phyloP scores from a whole-genome alignment of 2,329 filamentous ascomycete species.

The Colletotrichum caudatum region DNA sequence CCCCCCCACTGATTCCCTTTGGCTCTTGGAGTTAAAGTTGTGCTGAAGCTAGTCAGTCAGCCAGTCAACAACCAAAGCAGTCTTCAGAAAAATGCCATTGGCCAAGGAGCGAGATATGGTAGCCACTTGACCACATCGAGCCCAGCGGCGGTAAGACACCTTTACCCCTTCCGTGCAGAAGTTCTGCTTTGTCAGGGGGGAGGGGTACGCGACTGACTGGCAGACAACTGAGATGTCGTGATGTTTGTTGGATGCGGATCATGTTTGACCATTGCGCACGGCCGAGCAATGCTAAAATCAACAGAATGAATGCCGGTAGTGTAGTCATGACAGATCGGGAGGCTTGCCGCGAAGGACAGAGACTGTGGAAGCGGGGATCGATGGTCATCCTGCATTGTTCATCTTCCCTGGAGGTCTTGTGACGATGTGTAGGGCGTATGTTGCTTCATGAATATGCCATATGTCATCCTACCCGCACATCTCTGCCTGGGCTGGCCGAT shows the following conservation, averaged over 20 bases:
- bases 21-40: not conserved
- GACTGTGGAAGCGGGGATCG: constrained; percentile 18
- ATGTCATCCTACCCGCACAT: not conserved
- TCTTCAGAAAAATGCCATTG: constrained; percentile 6
- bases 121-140: constrained; percentile 23
- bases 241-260: constrained; percentile 26
- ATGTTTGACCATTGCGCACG: constrained; percentile 19
- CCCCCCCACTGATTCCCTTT: constrained; percentile 9
- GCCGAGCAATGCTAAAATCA: not conserved
- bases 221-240: not conserved
- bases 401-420: not conserved
- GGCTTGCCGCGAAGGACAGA: constrained; percentile 9
- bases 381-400: constrained; percentile 9
- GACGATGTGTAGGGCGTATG: constrained; percentile 18
- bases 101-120: constrained; percentile 19
- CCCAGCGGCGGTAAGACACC: constrained; percentile 17
- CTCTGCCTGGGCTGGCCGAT: constrained; percentile 6
- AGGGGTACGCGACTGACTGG: constrained; percentile 5
- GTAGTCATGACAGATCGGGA: constrained; percentile 9
- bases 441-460: constrained; percentile 26
- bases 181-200: constrained; percentile 7
- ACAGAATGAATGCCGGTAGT: constrained; percentile 1
- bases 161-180: constrained; percentile 26
- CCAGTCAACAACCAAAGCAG: constrained; percentile 21
- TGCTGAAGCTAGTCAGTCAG: constrained; percentile 4